These are phyloP conservation scores for Decorospora gaudefroyi DNA, from an alignment of 2,329 filamentous ascomycete species.

Conservation along the genomic window DNA sequence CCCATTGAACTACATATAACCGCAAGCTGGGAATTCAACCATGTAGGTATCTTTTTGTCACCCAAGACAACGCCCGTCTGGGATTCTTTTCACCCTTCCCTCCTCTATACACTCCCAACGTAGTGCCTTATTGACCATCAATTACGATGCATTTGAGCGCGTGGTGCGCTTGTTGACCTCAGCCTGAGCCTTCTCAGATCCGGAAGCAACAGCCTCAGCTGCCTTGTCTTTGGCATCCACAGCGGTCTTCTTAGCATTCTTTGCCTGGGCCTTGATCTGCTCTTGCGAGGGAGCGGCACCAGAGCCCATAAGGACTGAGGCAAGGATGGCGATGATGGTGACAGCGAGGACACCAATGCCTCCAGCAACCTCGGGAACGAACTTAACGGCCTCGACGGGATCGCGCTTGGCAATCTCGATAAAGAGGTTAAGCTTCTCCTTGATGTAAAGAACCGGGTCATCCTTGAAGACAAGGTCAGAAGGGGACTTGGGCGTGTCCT, in stretches of 20 bases:
- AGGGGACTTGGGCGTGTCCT: constrained; percentile 68
- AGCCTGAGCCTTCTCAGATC: constrained; percentile 75
- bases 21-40: constrained; percentile 29
- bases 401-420: constrained; percentile 79
- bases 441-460: constrained; percentile 83
- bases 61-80: constrained; percentile 21
- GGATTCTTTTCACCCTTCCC: constrained; percentile 19
- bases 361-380: constrained; percentile 88
- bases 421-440: constrained; percentile 94
- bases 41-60: constrained; percentile 14
- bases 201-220: constrained; percentile 63
- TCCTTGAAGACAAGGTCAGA: constrained; percentile 85
- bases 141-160: constrained; percentile 45
- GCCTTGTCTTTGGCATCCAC: constrained; percentile 69
- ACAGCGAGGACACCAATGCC: constrained; percentile 72
- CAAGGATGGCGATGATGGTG: constrained; percentile 70
- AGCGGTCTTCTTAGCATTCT: constrained; percentile 75
- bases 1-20: constrained; percentile 35
- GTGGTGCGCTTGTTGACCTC: constrained; percentile 66
- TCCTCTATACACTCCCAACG: not conserved
- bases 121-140: not conserved
- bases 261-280: constrained; percentile 71
- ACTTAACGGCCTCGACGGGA: constrained; percentile 81
- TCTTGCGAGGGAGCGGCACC: constrained; percentile 66
- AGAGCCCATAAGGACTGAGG: constrained; percentile 69